Evolutionary conservation across 257 asterid species (phyloP).

Genomic region (Lithospermum erythrorhizon): DNA sequence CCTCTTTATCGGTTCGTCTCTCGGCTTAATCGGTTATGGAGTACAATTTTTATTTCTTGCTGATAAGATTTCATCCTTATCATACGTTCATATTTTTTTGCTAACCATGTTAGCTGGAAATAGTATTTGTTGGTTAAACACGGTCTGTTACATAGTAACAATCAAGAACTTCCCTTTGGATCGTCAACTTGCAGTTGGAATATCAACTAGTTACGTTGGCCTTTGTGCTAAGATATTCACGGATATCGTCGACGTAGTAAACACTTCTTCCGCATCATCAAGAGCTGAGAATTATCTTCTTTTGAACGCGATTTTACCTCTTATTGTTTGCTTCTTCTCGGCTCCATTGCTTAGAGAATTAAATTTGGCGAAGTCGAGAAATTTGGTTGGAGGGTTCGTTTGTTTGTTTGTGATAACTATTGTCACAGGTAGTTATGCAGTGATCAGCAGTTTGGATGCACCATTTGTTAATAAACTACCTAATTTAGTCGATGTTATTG

Average conservation of each 20-base stretch:
- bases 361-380: conserved; percentile 26
- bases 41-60: conserved; percentile 53
- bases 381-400: conserved; percentile 43
- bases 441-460: conserved; percentile 35
- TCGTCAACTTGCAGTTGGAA: conserved; percentile 53
- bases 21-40: conserved; percentile 67
- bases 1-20: conserved; percentile 47
- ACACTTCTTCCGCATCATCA: conserved; percentile 3
- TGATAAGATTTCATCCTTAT: conserved; percentile 12
- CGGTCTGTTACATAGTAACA: conserved; percentile 41
- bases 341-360: conserved; percentile 34
- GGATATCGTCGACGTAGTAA: conserved; percentile 28
- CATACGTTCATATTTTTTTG: conserved; percentile 37
- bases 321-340: conserved; percentile 20
- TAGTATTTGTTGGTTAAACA: conserved; percentile 76
- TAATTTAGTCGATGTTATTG: conserved; percentile 9
- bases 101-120: conserved; percentile 65
- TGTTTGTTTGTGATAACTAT: conserved; percentile 41
- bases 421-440: conserved; percentile 43
- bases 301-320: conserved; percentile 40
- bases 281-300: conserved; percentile 45
- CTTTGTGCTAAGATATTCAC: conserved; percentile 52
- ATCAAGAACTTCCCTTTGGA: conserved; percentile 59
- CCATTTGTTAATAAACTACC: conserved; percentile 12
- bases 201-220: conserved; percentile 67